phyloP scores from a whole-genome alignment of 2,329 filamentous ascomycete genomes.

The Thielaviopsis ethacetica region DNA sequence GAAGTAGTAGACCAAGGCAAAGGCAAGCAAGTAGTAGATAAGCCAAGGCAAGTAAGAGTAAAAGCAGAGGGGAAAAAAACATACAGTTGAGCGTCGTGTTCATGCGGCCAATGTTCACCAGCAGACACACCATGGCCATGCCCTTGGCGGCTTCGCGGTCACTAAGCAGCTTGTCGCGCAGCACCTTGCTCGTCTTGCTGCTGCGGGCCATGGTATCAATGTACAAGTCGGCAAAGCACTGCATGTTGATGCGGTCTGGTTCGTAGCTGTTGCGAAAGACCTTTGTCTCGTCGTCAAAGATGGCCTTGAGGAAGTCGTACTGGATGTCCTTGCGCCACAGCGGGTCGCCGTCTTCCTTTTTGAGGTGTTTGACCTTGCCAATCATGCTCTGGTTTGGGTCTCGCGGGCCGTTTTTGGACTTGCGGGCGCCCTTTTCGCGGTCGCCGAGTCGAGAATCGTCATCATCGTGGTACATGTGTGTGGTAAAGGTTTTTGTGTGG shows the following conservation, averaged over 20 bases:
- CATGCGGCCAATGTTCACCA: constrained; percentile 97
- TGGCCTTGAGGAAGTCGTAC: constrained; percentile 65
- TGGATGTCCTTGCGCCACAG: constrained; percentile 80
- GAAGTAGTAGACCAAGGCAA: too few relatives aligned
- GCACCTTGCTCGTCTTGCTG: constrained; percentile 96
- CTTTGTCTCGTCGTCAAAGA: constrained; percentile 56
- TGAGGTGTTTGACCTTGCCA: constrained; percentile 67
- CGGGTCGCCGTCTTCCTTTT: constrained; percentile 78
- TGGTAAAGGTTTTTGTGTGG: constrained; percentile 27
- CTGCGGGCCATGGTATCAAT: constrained; percentile 97
- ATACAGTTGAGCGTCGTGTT: constrained; percentile 95
- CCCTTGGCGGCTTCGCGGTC: constrained; percentile 85
- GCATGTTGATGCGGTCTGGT: constrained; percentile 36
- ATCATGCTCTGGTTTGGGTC: constrained; percentile 24
- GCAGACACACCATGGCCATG: constrained; percentile 97
- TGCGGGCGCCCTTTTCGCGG: constrained; percentile 23
- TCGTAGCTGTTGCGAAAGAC: constrained; percentile 93
- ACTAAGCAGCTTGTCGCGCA: constrained; percentile 88
- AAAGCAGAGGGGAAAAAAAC: constrained; percentile 20
- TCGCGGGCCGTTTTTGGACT: constrained; percentile 17
- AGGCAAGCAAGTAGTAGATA: too few relatives aligned
- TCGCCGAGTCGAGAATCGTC: constrained; percentile 27
- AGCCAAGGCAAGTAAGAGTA: neutral
- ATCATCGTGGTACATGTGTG: constrained; percentile 29
- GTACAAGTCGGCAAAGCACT: constrained; percentile 87